phyloP scores from a whole-genome alignment of 2,329 filamentous ascomycete genomes.

The Aspergillus sp. region DNA sequence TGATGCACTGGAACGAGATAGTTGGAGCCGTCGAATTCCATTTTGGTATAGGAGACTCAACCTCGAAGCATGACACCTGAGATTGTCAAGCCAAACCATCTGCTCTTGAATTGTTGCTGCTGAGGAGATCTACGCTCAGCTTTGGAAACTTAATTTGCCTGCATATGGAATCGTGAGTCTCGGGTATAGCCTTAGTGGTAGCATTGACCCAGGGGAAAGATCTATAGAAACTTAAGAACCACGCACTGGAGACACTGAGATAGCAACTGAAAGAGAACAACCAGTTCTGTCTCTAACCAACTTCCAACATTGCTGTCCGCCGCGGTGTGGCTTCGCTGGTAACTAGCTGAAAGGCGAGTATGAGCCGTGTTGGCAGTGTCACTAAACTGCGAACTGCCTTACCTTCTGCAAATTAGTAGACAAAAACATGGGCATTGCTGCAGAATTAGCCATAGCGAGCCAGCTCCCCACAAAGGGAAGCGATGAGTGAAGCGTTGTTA shows the following conservation, averaged over 20 bases:
- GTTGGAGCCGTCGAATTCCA: slow-evolving; percentile 61
- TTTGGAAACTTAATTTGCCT: no score
- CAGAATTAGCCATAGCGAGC: no score
- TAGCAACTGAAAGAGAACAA: slow-evolving; percentile 44
- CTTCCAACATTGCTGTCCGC: slow-evolving; percentile 37
- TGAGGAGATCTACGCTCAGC: neutral
- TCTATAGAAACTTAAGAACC: slow-evolving; percentile 39
- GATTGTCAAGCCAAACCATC: neutral
- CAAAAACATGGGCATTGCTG: no score
- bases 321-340: slow-evolving; percentile 53
- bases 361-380: no score
- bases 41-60: slow-evolving; percentile 10
- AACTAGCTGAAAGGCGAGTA: slow-evolving; percentile 48
- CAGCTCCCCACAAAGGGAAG: no score
- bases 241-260: slow-evolving; percentile 44
- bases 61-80: neutral
- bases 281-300: slow-evolving; percentile 43
- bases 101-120: neutral
- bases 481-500: no score
- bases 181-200: no score
- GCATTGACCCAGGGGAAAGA: no score
- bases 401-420: no score
- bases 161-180: no score
- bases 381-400: no score
- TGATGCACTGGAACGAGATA: slow-evolving; percentile 78